Evolutionary conservation across 495 filamentous ascomycete species (phyloP).

Genomic region (Penicillium cinerascens): DNA sequence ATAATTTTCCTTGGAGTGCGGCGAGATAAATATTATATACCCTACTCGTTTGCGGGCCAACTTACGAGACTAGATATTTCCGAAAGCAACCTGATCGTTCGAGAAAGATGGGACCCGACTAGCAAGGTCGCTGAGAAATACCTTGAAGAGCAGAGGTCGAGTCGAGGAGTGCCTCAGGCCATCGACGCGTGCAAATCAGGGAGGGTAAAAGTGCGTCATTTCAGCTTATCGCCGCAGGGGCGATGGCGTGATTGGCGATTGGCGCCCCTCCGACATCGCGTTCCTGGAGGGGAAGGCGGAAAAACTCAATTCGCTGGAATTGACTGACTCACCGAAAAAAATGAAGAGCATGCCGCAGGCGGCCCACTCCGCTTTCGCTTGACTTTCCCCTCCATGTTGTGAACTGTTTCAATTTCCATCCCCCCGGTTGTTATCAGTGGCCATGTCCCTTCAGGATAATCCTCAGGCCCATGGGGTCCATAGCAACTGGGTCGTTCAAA

Average conservation of each 20-base stretch:
- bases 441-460: conserved; percentile 10
- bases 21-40: no score
- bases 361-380: conserved; percentile 37
- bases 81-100: no score
- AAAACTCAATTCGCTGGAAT: conserved; percentile 18
- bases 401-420: conserved; percentile 3
- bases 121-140: no score
- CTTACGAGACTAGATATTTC: no score
- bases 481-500: conserved; percentile 73
- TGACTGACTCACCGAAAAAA: conserved; percentile 13
- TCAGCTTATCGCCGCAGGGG: neutral
- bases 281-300: conserved; percentile 24
- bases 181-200: no score
- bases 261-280: conserved; percentile 19
- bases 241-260: conserved; percentile 20
- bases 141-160: no score
- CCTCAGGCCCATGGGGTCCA: conserved; percentile 9
- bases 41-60: no score
- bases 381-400: conserved; percentile 6
- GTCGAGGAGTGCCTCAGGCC: no score
- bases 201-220: neutral
- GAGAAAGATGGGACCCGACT: no score
- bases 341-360: conserved; percentile 4
- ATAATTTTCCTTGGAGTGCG: no score
- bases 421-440: conserved; percentile 6